Base-by-base conservation (phyloP, 768 basidiomycete species). In the Coprinopsis sp. region DNA sequence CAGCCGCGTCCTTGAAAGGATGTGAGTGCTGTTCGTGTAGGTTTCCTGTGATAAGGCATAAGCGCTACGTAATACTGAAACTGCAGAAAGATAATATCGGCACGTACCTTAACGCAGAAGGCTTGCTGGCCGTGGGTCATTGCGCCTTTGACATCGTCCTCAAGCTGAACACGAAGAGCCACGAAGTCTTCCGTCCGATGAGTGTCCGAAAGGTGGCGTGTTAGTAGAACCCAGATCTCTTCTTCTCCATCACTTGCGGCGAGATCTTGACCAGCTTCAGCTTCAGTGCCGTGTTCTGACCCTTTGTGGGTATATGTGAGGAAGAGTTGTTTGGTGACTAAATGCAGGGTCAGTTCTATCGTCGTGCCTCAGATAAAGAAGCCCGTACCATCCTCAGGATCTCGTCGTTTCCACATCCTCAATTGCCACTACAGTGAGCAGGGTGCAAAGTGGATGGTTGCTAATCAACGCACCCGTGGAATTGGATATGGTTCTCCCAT, bases 151-250 rank as follows among this genome's bases (percentile, higher is more conserved):
- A 60, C 23, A 12, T 66, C 61, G 30, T 76, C 76, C 45, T 81
- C 79, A 47, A 72, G 68, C 49, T 76, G 66, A 3, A 71, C 70
- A 37, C 69, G 71, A 19, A 93, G 58, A 6, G 87, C 78, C 38
- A 90, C 81, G 58, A 81, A 93, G 50, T 89, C 84, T 1, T 74
- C 66, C 4, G 67, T 73, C 31, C 76, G 70, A 37, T 67, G 73
- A n/a, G 79, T 84, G 51, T 83, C 70, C 1, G 62, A 60, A 6
- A 86, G 60, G 60, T 98, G 94, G 23, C 91, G 78, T 0, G 84
- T 85, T 2, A 97, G 72, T 1, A 93, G 73, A 6, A 94, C 56
- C 89, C 87, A 95, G 5, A 96, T 70, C 34, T 89, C 82, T 23
- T 70, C 57, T 28, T 71, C 65, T 16, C 50, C 43, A 5, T 49